Base-by-base conservation (phyloP, 2,329 filamentous ascomycete species). In the Reticulascus tulasneorum region DNA sequence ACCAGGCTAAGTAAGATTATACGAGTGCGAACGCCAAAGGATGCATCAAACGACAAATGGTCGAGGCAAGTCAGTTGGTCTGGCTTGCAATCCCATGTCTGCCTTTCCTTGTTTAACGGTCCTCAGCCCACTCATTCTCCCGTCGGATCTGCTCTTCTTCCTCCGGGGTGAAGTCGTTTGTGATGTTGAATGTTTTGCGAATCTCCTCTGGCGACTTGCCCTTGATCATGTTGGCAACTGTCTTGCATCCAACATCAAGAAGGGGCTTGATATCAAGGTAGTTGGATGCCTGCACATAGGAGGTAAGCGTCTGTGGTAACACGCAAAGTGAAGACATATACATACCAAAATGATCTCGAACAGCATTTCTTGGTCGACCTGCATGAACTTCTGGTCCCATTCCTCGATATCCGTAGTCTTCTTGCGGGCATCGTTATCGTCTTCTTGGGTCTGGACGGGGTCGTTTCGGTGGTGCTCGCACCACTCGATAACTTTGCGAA, bases 381-480 rank as follows among this genome's bases (percentile, higher is more conserved):
- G 91, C 93, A 98, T 97, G 66, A 97, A 98, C 69, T 98, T 98
- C 66, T 97, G 91, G 54, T 98, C 93, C 93, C 93, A 98, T 67
- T 98, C 93, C 42, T 97, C 93, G 49, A 98, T 98, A 54, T 98
- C 93, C 29, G 93, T 97, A 2, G 90, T 95, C 79, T 95, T 96
- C 76, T 96, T 96, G 52, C 93, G 87, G 33, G 83, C 89, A 54
- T 97, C 91, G 45, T 85, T 84, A 53, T 98, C 89, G 42, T 95
- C 93, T 45, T 97, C 91, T 53, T 81, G 79, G 35, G 82, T 73
- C 45, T 81, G 77, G n/a, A 81, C 74, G 24, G 93, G 88, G 56
- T 98, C 93, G 61, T 82, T 80, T 63, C 86, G 86, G 77, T 98
- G 93, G 61, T 96, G 88, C 48, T 86, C 80, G 71, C 93, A 97